phyloP scores from a whole-genome alignment of 1,284 basidiomycete genomes.

The Cryptococcus sp. region DNA sequence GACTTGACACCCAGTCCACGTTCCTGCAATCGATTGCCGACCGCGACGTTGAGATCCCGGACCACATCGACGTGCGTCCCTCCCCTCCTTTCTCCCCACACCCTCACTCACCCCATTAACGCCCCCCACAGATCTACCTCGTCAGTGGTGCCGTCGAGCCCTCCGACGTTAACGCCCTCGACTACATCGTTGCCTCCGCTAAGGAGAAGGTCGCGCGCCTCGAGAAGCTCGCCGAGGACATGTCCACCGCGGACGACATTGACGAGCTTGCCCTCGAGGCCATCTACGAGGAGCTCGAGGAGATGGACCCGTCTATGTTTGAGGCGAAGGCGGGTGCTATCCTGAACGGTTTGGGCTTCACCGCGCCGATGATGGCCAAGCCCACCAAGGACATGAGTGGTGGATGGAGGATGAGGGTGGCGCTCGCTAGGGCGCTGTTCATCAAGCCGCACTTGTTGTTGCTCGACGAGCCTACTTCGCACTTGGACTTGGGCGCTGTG shows the following conservation, averaged over 20 bases:
- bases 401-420: conserved; percentile 99
- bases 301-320: conserved; percentile 92
- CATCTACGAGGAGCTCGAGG: conserved; percentile 94
- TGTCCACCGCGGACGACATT: conserved; percentile 81
- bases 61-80: conserved; percentile 72
- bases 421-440: conserved; percentile 92
- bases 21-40: conserved; percentile 66
- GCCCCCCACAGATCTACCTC: conserved; percentile 66
- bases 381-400: conserved; percentile 98
- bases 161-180: conserved; percentile 90
- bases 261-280: conserved; percentile 84
- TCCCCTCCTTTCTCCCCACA: background rate
- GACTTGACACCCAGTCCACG: conserved; percentile 45
- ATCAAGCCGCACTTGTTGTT: conserved; percentile 92
- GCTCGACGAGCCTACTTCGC: conserved; percentile 67
- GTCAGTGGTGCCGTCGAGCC: conserved; percentile 95
- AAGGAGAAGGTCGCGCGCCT: conserved; percentile 92
- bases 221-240: conserved; percentile 91
- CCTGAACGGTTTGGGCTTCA: conserved; percentile 94
- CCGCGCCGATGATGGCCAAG: conserved; percentile 86
- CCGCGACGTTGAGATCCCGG: conserved; percentile 89
- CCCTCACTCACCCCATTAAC: background rate
- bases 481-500: conserved; percentile 90
- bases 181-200: conserved; percentile 92
- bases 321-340: conserved; percentile 95